A percentile compares a stretch with the other conserved stretches of the same genome.
phyloP scores from a whole-genome alignment of 257 asterid genomes.

The Handroanthus guayacan region DNA sequence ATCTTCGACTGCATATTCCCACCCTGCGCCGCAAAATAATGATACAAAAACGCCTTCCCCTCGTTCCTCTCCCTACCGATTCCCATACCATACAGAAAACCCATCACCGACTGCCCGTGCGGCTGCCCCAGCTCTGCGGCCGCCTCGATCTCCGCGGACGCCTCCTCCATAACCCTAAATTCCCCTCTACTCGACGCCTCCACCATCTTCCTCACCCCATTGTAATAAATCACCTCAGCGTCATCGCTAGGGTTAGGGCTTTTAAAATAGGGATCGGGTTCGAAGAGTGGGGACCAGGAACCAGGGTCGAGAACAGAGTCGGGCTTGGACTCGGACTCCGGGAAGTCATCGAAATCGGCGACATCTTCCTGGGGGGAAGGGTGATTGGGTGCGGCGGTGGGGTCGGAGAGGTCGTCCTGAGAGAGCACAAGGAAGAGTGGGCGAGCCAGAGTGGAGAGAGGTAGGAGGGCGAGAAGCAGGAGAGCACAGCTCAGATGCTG shows the following conservation, averaged over 20 bases:
- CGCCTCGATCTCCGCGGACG: slow-evolving; percentile 71
- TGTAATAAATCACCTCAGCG: slow-evolving; percentile 55
- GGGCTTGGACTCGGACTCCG: slow-evolving; percentile 70
- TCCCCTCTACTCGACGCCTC: slow-evolving; percentile 80
- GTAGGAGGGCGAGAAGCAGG: slow-evolving; percentile 56
- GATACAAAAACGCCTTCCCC: slow-evolving; percentile 76
- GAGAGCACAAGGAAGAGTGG: slow-evolving; percentile 82
- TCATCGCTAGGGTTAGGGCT: slow-evolving; percentile 37
- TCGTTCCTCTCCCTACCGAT: slow-evolving; percentile 80
- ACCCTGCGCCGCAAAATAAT: slow-evolving; percentile 77
- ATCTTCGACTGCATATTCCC: slow-evolving; percentile 97
- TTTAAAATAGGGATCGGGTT: slow-evolving; percentile 55
- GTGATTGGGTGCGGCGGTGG: slow-evolving; percentile 46
- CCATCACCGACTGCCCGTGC: slow-evolving; percentile 86
- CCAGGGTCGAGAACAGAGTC: slow-evolving; percentile 89
- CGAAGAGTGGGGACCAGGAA: slow-evolving; percentile 92
- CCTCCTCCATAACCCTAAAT: slow-evolving; percentile 76
- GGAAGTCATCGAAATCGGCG: slow-evolving; percentile 84
- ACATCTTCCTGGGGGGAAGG: slow-evolving; percentile 45
- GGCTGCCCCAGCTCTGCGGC: slow-evolving; percentile 70
- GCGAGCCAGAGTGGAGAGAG: slow-evolving; percentile 60
- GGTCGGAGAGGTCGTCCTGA: slow-evolving; percentile 76
- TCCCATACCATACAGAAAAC: slow-evolving; percentile 82
- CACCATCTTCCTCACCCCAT: slow-evolving; percentile 70
- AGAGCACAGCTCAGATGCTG: slow-evolving; percentile 43